These are phyloP conservation scores for Malus hybrid DNA, from an alignment of 331 rosid species.

Conservation along the genomic window DNA sequence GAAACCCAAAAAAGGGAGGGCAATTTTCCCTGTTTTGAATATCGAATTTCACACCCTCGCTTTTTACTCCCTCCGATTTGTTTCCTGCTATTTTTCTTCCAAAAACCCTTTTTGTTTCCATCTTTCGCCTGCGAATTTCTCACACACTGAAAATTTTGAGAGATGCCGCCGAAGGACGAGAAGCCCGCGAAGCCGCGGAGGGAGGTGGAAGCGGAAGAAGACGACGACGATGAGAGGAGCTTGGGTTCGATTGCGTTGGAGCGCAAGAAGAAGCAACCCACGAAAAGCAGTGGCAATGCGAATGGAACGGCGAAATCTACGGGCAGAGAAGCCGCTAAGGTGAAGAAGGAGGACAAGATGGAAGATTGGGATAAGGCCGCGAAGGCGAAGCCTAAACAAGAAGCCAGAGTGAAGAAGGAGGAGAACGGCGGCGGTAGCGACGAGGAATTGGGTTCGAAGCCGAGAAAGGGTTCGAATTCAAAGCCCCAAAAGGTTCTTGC, in stretches of 20 bases:
- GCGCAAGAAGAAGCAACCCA: conserved; percentile 29
- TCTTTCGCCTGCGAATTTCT: no score
- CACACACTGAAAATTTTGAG: background rate
- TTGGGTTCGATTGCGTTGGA: conserved; percentile 15
- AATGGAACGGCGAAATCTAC: conserved; percentile 9
- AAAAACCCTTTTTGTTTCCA: background rate
- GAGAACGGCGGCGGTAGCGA: conserved; percentile 13
- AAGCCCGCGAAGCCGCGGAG: conserved; percentile 26
- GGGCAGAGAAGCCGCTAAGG: conserved; percentile 20
- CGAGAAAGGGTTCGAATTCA: conserved; percentile 14
- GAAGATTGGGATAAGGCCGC: conserved; percentile 14
- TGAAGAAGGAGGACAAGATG: conserved; percentile 37
- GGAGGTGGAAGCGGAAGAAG: conserved; percentile 20
- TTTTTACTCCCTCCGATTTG: background rate
- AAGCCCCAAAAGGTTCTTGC: conserved; percentile 39
- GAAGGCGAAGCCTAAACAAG: conserved; percentile 26
- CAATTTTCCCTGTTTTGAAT: background rate
- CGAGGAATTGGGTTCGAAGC: conserved; percentile 21
- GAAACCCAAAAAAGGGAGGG: background rate
- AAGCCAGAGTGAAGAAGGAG: conserved; percentile 39
- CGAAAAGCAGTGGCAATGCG: conserved; percentile 11
- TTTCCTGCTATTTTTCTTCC: background rate
- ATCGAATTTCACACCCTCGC: background rate
- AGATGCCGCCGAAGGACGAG: conserved; percentile 54
- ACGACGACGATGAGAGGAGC: conserved; percentile 28